Evolutionary conservation across 306 rosid species (phyloP).

Genomic region (Sphenostylis stenocarpa): DNA sequence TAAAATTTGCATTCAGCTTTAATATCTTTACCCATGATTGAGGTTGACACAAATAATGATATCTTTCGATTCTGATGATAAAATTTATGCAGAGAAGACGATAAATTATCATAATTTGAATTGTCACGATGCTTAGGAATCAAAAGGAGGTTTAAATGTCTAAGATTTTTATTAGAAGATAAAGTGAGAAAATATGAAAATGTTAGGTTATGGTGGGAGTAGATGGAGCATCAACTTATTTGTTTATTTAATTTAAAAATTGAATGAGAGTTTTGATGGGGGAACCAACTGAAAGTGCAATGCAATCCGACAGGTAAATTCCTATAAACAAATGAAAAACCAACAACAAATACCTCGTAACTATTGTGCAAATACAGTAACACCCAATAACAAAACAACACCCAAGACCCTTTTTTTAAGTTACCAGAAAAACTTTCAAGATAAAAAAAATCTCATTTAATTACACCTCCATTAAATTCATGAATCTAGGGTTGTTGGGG

Average conservation of each 20-base stretch:
- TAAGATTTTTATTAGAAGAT: neutral
- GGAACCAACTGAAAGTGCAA: constrained; percentile 26
- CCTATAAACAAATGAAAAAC: neutral
- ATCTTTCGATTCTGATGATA: neutral
- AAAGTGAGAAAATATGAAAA: neutral
- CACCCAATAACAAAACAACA: neutral
- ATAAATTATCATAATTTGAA: neutral
- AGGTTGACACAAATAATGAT: neutral
- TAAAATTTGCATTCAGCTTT: neutral
- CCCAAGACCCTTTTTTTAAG: neutral
- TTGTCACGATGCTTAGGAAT: neutral
- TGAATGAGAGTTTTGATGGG: constrained; percentile 12
- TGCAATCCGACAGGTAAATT: constrained; percentile 11
- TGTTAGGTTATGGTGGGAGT: neutral
- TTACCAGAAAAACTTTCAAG: too few species aligned
- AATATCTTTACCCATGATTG: neutral
- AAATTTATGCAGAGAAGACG: neutral
- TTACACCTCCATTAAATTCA: too few species aligned
- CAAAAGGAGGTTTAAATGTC: neutral
- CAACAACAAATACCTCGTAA: neutral
- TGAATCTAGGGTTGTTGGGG: neutral
- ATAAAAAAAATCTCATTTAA: too few species aligned
- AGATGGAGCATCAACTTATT: constrained; percentile 15
- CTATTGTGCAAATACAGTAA: neutral
- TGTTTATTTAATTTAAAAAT: neutral